Conservation (phyloP, 108 stramenopile genomes). For the Chaetoceros tenuissimus region DNA sequence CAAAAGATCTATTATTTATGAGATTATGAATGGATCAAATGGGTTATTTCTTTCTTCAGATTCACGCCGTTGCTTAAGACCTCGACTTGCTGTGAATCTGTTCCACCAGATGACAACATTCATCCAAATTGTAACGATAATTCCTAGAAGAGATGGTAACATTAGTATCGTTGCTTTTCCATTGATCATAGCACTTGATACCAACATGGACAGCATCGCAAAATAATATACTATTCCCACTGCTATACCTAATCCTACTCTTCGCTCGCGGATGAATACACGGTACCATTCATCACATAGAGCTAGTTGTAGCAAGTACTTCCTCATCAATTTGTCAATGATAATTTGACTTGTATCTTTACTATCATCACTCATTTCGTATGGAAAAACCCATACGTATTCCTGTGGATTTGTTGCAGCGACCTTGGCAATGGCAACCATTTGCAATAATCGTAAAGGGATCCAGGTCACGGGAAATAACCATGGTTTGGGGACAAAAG, state of each 20-base stretch:
- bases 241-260: conserved; percentile 55
- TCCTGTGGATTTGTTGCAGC: conserved; percentile 10
- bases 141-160: conserved; percentile 42
- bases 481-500: conserved; percentile 39
- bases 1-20: no score
- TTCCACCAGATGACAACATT: conserved; percentile 50
- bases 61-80: no score
- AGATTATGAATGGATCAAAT: no score
- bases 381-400: conserved; percentile 4
- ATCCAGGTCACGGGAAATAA: conserved; percentile 69
- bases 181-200: conserved; percentile 19
- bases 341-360: conserved; percentile 14
- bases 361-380: conserved; percentile 16
- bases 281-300: conserved; percentile 75
- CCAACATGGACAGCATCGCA: conserved; percentile 8
- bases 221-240: conserved; percentile 13
- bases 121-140: conserved; percentile 51
- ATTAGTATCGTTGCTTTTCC: conserved; percentile 35
- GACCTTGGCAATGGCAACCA: conserved; percentile 18
- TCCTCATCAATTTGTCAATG: conserved; percentile 38
- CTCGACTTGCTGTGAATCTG: conserved; percentile 15
- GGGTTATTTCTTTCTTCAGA: no score
- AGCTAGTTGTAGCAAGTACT: conserved; percentile 40
- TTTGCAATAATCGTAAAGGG: conserved; percentile 24
- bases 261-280: conserved; percentile 55